phyloP scores from a whole-genome alignment of 2,329 filamentous ascomycete species.

The Colletotrichum musicola region DNA sequence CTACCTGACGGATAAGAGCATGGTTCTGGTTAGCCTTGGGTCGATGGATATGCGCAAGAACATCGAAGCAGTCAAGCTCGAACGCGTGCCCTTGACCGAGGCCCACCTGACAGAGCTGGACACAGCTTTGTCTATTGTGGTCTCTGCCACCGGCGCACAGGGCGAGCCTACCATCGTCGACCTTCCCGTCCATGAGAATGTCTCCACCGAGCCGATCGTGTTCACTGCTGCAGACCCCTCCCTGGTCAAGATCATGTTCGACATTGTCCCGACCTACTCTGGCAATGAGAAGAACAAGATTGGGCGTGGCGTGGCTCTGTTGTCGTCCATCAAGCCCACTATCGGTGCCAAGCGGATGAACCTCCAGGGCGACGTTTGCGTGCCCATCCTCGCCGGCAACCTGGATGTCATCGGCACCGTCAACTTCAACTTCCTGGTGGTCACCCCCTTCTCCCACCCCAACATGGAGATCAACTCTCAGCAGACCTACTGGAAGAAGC shows the following conservation, averaged over 20 bases:
- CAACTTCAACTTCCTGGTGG: conserved; percentile 96
- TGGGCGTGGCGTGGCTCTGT: conserved; percentile 87
- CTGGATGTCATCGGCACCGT: conserved; percentile 94
- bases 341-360: conserved; percentile 90
- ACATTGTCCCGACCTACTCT: conserved; percentile 95
- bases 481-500: conserved; percentile 96
- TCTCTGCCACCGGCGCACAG: conserved; percentile 85
- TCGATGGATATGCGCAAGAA: conserved; percentile 94
- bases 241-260: conserved; percentile 91
- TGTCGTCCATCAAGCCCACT: conserved; percentile 86
- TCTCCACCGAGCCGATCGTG: conserved; percentile 91
- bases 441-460: conserved; percentile 93
- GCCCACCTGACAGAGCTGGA: conserved; percentile 95
- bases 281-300: conserved; percentile 90
- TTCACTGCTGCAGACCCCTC: conserved; percentile 84
- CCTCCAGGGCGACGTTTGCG: conserved; percentile 89
- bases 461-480: conserved; percentile 93
- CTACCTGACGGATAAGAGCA: conserved; percentile 88
- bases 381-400: conserved; percentile 87
- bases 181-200: conserved; percentile 92
- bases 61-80: conserved; percentile 84
- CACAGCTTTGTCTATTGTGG: conserved; percentile 90
- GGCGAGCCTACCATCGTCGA: conserved; percentile 93
- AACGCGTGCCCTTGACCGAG: conserved; percentile 87
- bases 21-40: conserved; percentile 92